phyloP scores from a whole-genome alignment of 75 land plant species.

The Pinus albicaulis region DNA sequence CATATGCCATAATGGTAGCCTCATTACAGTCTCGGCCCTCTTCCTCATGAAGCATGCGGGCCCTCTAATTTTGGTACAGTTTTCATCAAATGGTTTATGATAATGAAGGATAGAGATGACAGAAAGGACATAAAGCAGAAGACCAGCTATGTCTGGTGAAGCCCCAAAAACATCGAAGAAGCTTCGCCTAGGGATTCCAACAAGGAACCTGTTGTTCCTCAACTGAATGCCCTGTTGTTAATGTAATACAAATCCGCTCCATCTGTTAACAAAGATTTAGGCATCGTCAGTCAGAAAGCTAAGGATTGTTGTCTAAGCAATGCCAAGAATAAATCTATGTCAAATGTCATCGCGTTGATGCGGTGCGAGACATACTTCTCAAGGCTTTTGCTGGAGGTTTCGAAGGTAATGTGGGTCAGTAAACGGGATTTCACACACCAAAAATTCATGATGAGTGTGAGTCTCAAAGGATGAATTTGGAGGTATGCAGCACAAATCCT shows the following conservation, averaged over 20 bases:
- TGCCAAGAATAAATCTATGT: not conserved
- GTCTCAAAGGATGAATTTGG: slow-evolving; percentile 2
- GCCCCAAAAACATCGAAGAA: too few species aligned
- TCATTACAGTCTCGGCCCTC: too few species aligned
- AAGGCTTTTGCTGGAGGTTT: slow-evolving; percentile 48
- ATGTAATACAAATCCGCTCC: slow-evolving; percentile 80
- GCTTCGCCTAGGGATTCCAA: slow-evolving; percentile 2
- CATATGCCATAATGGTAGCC: too few species aligned
- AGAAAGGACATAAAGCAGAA: not conserved
- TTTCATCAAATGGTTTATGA: slow-evolving; percentile 61
- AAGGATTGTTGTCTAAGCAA: slow-evolving; percentile 12
- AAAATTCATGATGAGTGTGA: not conserved
- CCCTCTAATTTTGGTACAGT: slow-evolving; percentile 18
- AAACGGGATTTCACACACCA: not conserved
- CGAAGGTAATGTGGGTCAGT: slow-evolving; percentile 66
- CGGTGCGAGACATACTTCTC: slow-evolving; percentile 47
- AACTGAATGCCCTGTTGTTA: slow-evolving; percentile 58
- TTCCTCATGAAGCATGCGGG: slow-evolving; percentile 12
- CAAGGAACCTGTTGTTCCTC: slow-evolving; percentile 27
- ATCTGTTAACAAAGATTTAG: slow-evolving; percentile 17
- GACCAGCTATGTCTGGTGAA: too few species aligned
- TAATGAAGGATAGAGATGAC: slow-evolving; percentile 38
- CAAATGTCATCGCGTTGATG: slow-evolving; percentile 27
- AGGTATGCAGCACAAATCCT: too few species aligned
- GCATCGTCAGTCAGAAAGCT: slow-evolving; percentile 7